phyloP scores from a whole-genome alignment of 495 filamentous ascomycete species.

The Penicillium herquei region DNA sequence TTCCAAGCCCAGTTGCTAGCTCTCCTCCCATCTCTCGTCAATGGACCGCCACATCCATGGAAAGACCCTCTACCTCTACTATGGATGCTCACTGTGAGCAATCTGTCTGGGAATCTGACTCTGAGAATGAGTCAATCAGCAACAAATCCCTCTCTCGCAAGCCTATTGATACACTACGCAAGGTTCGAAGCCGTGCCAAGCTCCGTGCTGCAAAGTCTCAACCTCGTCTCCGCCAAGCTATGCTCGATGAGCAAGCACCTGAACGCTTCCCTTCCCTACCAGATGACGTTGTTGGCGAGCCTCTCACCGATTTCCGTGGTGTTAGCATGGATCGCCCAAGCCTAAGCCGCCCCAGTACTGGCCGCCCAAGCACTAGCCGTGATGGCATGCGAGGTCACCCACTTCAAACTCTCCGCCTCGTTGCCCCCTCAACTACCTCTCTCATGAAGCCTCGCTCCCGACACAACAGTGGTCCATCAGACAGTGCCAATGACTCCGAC shows the following conservation, averaged over 20 bases:
- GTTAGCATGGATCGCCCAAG: conserved; percentile 23
- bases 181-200: conserved; percentile 48
- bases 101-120: conserved; percentile 50
- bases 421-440: conserved; percentile 42
- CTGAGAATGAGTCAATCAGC: conserved; percentile 38
- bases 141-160: conserved; percentile 40
- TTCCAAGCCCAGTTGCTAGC: conserved; percentile 36
- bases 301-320: conserved; percentile 12
- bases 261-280: conserved; percentile 39
- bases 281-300: conserved; percentile 19
- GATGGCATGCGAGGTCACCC: conserved; percentile 28
- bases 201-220: conserved; percentile 45
- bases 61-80: conserved; percentile 41
- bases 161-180: conserved; percentile 45
- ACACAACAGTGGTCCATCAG: conserved; percentile 20
- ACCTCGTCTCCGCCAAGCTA: conserved; percentile 32
- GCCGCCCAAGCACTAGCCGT: conserved; percentile 25
- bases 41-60: conserved; percentile 39
- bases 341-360: conserved; percentile 13
- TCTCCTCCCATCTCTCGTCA: conserved; percentile 38
- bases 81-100: conserved; percentile 43
- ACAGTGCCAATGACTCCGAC: conserved; percentile 26
- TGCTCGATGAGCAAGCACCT: conserved; percentile 18
- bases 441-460: conserved; percentile 30
- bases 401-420: conserved; percentile 38